Evolutionary conservation across 495 filamentous ascomycete genomes (phyloP).

Genomic region (Cetradonia linearis): DNA sequence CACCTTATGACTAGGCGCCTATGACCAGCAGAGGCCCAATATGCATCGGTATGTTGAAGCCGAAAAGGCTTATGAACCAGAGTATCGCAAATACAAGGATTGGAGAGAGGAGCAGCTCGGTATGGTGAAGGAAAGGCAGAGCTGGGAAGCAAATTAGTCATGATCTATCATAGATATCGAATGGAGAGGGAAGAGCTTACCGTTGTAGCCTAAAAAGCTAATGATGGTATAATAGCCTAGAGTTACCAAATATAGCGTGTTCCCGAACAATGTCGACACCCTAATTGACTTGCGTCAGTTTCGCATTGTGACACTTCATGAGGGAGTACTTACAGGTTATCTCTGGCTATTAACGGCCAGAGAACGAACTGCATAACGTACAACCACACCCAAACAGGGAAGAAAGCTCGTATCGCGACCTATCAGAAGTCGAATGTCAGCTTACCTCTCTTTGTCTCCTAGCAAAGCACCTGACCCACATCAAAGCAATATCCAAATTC

Average conservation of each 20-base stretch:
- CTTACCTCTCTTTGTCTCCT: neutral
- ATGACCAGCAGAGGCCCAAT: constrained; percentile 37
- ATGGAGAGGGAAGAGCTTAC: constrained; percentile 24
- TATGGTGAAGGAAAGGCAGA: constrained; percentile 63
- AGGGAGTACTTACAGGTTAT: constrained; percentile 36
- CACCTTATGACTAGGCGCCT: constrained; percentile 16
- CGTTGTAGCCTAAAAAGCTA: constrained; percentile 66
- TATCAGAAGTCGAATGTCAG: constrained; percentile 22
- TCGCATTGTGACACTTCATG: neutral
- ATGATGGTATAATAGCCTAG: constrained; percentile 61
- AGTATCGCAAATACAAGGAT: constrained; percentile 49
- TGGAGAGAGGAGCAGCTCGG: constrained; percentile 57
- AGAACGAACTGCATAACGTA: constrained; percentile 66
- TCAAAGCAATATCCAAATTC: constrained; percentile 78
- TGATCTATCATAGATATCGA: neutral
- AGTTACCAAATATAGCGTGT: constrained; percentile 62
- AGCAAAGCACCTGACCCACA: constrained; percentile 33
- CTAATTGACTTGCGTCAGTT: constrained; percentile 22
- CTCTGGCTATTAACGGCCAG: constrained; percentile 47
- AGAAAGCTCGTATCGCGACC: constrained; percentile 65
- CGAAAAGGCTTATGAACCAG: constrained; percentile 53
- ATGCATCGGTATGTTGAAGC: constrained; percentile 44
- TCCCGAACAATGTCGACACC: constrained; percentile 59
- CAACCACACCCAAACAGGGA: constrained; percentile 62
- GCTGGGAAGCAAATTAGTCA: constrained; percentile 32